A percentile compares a stretch with the other conserved stretches of the same genome.
These are phyloP conservation scores for Adansonia rubrostipa DNA, from an alignment of 441 rosid genomes.

Conservation along the genomic window DNA sequence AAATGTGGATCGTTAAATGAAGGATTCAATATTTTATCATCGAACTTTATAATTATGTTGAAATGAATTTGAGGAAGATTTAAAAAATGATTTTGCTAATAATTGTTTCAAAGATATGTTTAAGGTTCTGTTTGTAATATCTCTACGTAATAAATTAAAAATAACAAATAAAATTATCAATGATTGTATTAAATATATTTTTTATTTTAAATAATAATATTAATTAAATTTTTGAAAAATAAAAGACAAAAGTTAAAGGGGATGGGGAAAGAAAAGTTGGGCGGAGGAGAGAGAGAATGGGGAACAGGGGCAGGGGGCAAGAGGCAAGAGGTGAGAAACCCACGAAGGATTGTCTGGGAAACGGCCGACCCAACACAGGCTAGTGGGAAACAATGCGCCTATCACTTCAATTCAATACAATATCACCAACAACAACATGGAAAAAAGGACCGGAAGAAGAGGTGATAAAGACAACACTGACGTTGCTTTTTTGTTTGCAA, in stretches of 20 bases:
- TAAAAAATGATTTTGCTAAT: too few relatives aligned
- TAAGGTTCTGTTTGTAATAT: too few relatives aligned
- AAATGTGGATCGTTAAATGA: too few relatives aligned
- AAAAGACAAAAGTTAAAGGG: background rate
- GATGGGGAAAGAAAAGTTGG: background rate
- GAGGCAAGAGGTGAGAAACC: conserved; percentile 32
- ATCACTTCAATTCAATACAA: background rate
- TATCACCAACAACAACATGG: background rate
- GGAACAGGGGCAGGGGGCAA: background rate
- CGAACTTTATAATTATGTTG: too few relatives aligned
- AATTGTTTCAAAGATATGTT: too few relatives aligned
- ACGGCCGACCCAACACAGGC: conserved; percentile 50
- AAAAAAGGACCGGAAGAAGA: background rate
- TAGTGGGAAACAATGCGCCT: conserved; percentile 46
- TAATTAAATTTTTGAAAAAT: too few relatives aligned
- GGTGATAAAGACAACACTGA: conserved; percentile 35
- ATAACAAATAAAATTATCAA: too few relatives aligned
- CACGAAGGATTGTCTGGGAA: conserved; percentile 42
- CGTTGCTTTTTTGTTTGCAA: conserved; percentile 34
- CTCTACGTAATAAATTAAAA: too few relatives aligned
- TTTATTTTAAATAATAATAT: too few relatives aligned
- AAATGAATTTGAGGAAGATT: too few relatives aligned
- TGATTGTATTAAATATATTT: too few relatives aligned
- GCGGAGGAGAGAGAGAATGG: background rate
- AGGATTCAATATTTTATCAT: too few relatives aligned